Evolutionary conservation across 768 basidiomycete genomes (phyloP), one percentile per base, ranked within the genome.

Genomic region (Tulasnella sp.): DNA sequence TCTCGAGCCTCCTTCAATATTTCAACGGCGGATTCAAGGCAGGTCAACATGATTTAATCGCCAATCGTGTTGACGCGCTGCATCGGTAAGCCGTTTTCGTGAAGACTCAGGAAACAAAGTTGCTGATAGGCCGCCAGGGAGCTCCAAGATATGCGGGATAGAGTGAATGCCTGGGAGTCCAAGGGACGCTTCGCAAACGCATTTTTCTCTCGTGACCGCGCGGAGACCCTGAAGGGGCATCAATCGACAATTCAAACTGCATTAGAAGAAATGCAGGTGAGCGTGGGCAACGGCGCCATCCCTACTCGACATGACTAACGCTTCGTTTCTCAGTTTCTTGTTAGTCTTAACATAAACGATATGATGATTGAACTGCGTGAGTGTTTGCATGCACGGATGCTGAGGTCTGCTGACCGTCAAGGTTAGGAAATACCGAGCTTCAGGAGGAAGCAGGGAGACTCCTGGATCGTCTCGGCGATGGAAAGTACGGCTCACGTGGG

Each of bases 391-490:
- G 5, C 4, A 12, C 16, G n/a, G 7, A 44, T n/a, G n/a, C 42
- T 3, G 16, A 17, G 4, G 5, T 17, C 4, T 44, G 5, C 42
- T 44, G 42, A 44, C 42, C 5, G 3, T 16, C n/a, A 44, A 17
- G n/a, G 5, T 6, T 29, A 59, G 52, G 32, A 29, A 22, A 59
- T 1, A 22, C 52, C 6, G 29, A 22, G 26, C 22, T 22, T 4
- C 52, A 59, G 16, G 52, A 59, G 26, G 8, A 59, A 8, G 14
- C 6, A 4, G 83, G 79, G 98, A 96, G 1, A 96, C 98, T 97
- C 96, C 98, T 79, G 98, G 96, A 9, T 95, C 88, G 8, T 96
- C 97, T 75, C 98, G 95, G 86, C 97, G 94, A 1, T 95, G 95
- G 77, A 97, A 95, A 66, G 98, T 89, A 78, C 98, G 96, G 0